Percentiles rank a stretch among this genome's conserved stretches.
phyloP scores from a whole-genome alignment of 768 basidiomycete genomes.

The Hypsizygus marmoreus region DNA sequence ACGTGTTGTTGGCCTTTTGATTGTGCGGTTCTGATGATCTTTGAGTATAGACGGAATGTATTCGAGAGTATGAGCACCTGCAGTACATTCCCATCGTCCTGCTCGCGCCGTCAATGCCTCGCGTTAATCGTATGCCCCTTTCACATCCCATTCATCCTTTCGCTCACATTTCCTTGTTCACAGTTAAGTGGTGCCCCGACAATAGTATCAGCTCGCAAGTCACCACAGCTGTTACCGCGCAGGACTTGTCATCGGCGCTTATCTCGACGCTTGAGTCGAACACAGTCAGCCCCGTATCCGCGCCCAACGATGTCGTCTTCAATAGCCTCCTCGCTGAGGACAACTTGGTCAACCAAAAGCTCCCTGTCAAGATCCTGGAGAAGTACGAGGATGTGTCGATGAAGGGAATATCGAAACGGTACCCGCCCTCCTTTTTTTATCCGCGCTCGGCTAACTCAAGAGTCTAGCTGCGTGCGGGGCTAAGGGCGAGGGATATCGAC shows the following conservation, averaged over 20 bases:
- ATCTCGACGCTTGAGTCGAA: conserved; percentile 94
- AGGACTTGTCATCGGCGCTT: conserved; percentile 89
- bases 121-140: conserved; percentile 64
- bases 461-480: too few species aligned
- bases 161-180: neutral
- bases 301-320: conserved; percentile 83
- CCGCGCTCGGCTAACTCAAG: too few species aligned
- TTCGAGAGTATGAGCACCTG: conserved; percentile 91
- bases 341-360: conserved; percentile 93
- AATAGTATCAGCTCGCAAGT: conserved; percentile 95
- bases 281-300: conserved; percentile 85
- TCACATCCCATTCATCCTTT: conserved; percentile 10
- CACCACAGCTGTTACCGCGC: conserved; percentile 84
- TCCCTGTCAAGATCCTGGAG: conserved; percentile 95
- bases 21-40: neutral
- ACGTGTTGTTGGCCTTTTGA: conserved; percentile 29
- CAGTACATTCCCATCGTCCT: conserved; percentile 97
- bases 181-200: conserved; percentile 95
- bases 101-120: conserved; percentile 75
- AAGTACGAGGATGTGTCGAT: conserved; percentile 96
- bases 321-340: conserved; percentile 97
- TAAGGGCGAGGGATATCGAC: too few species aligned
- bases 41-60: conserved; percentile 70
- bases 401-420: too few species aligned
- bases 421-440: too few species aligned